phyloP scores from a whole-genome alignment of 495 filamentous ascomycete genomes.

The Apodospora peruviana region DNA sequence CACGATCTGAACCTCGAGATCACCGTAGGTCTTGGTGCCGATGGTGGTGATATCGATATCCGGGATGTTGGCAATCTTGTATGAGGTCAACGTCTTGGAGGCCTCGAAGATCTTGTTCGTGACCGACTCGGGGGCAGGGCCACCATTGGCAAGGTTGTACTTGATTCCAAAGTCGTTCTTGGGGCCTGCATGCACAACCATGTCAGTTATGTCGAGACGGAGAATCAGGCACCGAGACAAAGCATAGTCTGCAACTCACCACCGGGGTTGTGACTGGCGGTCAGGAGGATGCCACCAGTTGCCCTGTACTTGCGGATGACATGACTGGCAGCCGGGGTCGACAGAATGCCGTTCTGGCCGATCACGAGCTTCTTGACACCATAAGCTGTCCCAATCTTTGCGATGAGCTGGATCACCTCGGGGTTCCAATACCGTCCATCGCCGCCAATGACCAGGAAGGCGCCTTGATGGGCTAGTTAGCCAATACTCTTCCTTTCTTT shows the following conservation, averaged over 20 bases:
- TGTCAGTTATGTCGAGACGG: not conserved
- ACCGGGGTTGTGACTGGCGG: slow-evolving; percentile 96
- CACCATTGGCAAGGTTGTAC: slow-evolving; percentile 95
- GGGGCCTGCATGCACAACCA: slow-evolving; percentile 54
- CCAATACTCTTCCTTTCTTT: not conserved
- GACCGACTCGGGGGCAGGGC: slow-evolving; percentile 87
- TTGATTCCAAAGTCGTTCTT: slow-evolving; percentile 97
- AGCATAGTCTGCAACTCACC: slow-evolving; percentile 62
- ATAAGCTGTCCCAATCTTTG: slow-evolving; percentile 94
- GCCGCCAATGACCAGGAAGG: slow-evolving; percentile 93
- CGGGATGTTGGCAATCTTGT: slow-evolving; percentile 85
- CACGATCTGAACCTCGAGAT: slow-evolving; percentile 88
- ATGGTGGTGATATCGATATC: slow-evolving; percentile 79
- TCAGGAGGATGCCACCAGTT: slow-evolving; percentile 93
- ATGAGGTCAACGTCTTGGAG: slow-evolving; percentile 80
- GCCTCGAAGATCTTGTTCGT: slow-evolving; percentile 96
- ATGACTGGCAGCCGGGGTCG: slow-evolving; percentile 92
- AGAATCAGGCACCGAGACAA: too few relatives aligned
- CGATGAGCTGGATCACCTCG: slow-evolving; percentile 92
- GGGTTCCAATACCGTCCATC: slow-evolving; percentile 97
- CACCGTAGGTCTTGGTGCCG: slow-evolving; percentile 76
- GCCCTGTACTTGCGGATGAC: slow-evolving; percentile 89
- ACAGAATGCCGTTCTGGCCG: slow-evolving; percentile 92
- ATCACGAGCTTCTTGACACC: slow-evolving; percentile 98
- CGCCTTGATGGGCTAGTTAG: slow-evolving; percentile 34